These are phyloP conservation scores for Thraustochytrium sp. DNA, from an alignment of 352 stramenopile genomes.

Conservation along the genomic window DNA sequence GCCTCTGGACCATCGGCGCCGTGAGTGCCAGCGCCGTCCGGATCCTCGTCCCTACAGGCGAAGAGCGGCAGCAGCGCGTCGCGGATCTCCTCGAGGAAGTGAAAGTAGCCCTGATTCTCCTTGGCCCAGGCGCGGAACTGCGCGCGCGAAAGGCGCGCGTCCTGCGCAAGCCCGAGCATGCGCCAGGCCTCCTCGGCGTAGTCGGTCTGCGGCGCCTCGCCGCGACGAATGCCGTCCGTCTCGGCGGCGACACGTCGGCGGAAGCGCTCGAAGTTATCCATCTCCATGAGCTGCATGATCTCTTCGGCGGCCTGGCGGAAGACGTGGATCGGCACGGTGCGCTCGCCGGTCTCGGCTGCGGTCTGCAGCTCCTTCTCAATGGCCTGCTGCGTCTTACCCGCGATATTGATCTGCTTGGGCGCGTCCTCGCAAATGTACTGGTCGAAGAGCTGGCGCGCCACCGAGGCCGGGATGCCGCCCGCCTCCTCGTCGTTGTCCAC, in stretches of 20 bases:
- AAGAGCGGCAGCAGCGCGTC: neutral
- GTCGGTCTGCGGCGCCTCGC: neutral
- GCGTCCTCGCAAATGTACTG: conserved; percentile 16
- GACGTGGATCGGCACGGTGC: neutral
- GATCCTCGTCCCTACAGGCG: too few species aligned
- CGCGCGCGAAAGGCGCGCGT: neutral
- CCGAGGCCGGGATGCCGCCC: neutral
- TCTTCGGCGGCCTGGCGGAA: conserved; percentile 2
- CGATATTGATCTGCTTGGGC: conserved; percentile 31
- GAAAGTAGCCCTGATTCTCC: conserved; percentile 20
- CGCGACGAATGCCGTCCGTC: neutral
- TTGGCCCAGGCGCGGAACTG: neutral
- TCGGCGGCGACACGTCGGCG: neutral
- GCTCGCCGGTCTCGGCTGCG: neutral
- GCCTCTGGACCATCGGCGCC: neutral
- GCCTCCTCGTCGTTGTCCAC: neutral
- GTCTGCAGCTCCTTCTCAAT: neutral
- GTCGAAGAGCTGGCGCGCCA: conserved; percentile 1
- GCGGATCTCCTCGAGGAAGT: conserved; percentile 21
- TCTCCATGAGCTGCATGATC: conserved; percentile 43
- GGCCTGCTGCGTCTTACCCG: neutral
- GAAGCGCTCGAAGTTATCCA: conserved; percentile 34
- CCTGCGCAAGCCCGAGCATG: neutral
- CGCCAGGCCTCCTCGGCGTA: conserved; percentile 5
- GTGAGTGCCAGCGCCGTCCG: too few species aligned